Evolutionary conservation across 257 asterid species (phyloP).

Genomic region (Galeopsis tetrahit): DNA sequence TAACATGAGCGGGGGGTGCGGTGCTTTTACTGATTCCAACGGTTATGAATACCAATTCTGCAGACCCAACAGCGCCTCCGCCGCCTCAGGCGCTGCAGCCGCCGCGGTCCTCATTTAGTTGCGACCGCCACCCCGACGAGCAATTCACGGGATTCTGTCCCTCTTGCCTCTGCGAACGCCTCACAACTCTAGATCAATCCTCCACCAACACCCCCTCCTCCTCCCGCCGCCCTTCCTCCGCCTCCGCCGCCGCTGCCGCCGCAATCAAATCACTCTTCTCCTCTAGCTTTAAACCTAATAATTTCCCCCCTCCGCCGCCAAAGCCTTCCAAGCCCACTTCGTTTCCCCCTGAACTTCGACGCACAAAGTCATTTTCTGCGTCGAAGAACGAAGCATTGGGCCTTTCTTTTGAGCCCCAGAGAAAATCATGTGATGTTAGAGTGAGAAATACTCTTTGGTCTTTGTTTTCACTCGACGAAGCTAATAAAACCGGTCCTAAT

Average conservation of each 20-base stretch:
- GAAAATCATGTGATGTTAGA: slow-evolving; percentile 92
- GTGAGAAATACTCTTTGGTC: slow-evolving; percentile 66
- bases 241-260: slow-evolving; percentile 68
- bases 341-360: slow-evolving; percentile 76
- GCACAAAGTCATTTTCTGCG: slow-evolving; percentile 82
- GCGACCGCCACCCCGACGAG: slow-evolving; percentile 86
- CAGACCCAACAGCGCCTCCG: slow-evolving; percentile 82
- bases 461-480: slow-evolving; percentile 62
- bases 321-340: slow-evolving; percentile 56
- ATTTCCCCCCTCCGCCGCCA: slow-evolving; percentile 46
- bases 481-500: slow-evolving; percentile 27
- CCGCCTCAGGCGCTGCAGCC: slow-evolving; percentile 78
- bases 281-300: slow-evolving; percentile 34
- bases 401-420: slow-evolving; percentile 70
- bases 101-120: slow-evolving; percentile 86
- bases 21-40: slow-evolving; percentile 40
- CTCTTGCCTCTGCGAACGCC: slow-evolving; percentile 91
- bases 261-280: slow-evolving; percentile 73
- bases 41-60: slow-evolving; percentile 80
- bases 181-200: slow-evolving; percentile 69
- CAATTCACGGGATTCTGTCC: slow-evolving; percentile 86
- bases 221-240: slow-evolving; percentile 77
- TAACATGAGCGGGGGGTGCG: slow-evolving; percentile 56
- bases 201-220: slow-evolving; percentile 67
- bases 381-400: slow-evolving; percentile 80